Conservation (phyloP, 306 rosid species). For the Alnus glutinosa region DNA sequence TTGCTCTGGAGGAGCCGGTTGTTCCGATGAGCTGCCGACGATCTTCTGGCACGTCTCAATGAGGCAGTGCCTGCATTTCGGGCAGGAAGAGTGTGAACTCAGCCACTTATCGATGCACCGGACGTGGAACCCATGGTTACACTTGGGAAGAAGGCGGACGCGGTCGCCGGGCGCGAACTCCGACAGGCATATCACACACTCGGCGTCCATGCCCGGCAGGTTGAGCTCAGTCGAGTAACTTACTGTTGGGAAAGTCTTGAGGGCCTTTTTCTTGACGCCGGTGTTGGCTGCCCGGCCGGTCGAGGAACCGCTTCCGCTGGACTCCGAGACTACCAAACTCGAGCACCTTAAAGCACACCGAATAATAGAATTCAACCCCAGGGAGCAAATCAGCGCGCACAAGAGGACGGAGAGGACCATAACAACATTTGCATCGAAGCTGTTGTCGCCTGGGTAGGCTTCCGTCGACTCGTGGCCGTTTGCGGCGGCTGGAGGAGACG, state of each 20-base stretch:
- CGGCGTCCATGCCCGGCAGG: slow-evolving; percentile 55
- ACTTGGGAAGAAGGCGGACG: slow-evolving; percentile 71
- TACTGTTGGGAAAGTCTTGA: slow-evolving; percentile 64
- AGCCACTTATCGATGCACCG: slow-evolving; percentile 91
- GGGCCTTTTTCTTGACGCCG: slow-evolving; percentile 75
- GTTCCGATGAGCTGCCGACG: slow-evolving; percentile 46
- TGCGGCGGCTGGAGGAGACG: slow-evolving; percentile 37
- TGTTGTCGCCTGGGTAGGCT: slow-evolving; percentile 43
- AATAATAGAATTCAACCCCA: slow-evolving; percentile 79
- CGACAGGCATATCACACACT: slow-evolving; percentile 77
- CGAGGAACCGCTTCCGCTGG: slow-evolving; percentile 9
- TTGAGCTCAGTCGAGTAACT: slow-evolving; percentile 53
- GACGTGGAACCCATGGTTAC: slow-evolving; percentile 88
- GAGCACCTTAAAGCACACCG: slow-evolving; percentile 81
- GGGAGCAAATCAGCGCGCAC: slow-evolving; percentile 82
- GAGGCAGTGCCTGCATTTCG: slow-evolving; percentile 83
- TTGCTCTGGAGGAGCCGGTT: slow-evolving; percentile 28
- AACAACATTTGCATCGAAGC: slow-evolving; percentile 80
- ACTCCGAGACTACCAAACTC: slow-evolving; percentile 35
- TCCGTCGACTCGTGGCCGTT: slow-evolving; percentile 21
- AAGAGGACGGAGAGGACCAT: slow-evolving; percentile 93
- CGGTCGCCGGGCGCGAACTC: slow-evolving; percentile 66
- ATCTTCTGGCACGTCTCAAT: slow-evolving; percentile 79
- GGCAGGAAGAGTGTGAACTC: slow-evolving; percentile 84
- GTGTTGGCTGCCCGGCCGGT: slow-evolving; percentile 32